Evolutionary conservation across 306 rosid species (phyloP).

Genomic region (Quercus rubra): DNA sequence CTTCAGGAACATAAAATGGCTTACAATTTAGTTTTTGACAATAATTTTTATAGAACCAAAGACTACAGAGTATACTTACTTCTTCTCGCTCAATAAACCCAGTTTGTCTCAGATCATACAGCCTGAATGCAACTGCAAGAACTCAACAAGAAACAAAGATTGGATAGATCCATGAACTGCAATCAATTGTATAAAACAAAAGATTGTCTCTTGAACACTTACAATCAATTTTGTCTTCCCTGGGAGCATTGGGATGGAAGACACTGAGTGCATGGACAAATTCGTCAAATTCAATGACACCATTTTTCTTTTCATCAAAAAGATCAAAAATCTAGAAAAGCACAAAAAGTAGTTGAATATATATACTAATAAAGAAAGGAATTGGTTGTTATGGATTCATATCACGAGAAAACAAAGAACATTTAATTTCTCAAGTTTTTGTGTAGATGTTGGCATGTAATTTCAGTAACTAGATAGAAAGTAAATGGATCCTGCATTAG

Average conservation of each 20-base stretch:
- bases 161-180: constrained; percentile 14
- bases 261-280: constrained; percentile 64
- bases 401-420: background rate
- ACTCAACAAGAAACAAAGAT: constrained; percentile 13
- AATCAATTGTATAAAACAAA: constrained; percentile 5
- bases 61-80: constrained; percentile 39
- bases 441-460: background rate
- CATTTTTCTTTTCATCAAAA: constrained; percentile 74
- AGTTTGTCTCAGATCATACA: constrained; percentile 74
- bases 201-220: constrained; percentile 31
- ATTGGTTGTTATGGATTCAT: background rate
- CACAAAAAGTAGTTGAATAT: background rate
- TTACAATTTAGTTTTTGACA: background rate
- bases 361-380: constrained; percentile 5
- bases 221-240: constrained; percentile 75
- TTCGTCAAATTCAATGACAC: constrained; percentile 79
- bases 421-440: background rate
- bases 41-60: background rate
- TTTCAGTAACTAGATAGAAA: background rate
- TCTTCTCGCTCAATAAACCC: constrained; percentile 84
- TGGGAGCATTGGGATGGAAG: constrained; percentile 73
- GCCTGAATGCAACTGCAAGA: constrained; percentile 73
- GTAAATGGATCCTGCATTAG: background rate
- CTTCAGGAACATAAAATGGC: background rate
- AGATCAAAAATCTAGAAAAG: constrained; percentile 66